These are phyloP conservation scores for Didymella arachidicola DNA, from an alignment of 2,329 filamentous ascomycete genomes.

Conservation along the genomic window DNA sequence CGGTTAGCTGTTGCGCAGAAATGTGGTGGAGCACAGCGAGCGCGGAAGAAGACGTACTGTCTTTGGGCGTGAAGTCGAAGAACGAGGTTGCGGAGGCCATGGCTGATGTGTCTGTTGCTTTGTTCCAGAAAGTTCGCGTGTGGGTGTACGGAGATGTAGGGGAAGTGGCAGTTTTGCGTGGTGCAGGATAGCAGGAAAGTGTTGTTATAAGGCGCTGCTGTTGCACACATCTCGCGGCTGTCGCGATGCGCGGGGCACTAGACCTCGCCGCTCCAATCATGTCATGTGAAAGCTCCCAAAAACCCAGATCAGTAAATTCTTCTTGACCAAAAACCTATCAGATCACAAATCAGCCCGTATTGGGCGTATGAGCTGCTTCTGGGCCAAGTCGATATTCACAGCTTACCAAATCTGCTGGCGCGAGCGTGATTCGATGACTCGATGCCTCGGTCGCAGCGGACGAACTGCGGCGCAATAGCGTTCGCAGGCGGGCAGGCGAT, in stretches of 20 bases:
- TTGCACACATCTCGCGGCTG: conserved; percentile 1
- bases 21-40: neutral
- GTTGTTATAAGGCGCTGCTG: conserved; percentile 15
- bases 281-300: conserved; percentile 16
- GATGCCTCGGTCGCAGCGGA: conserved; percentile 13
- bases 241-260: conserved; percentile 21
- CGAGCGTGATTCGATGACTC: conserved; percentile 13
- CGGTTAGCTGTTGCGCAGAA: neutral
- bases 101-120: conserved; percentile 34
- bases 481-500: conserved; percentile 6
- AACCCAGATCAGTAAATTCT: too few species aligned
- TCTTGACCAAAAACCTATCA: neutral
- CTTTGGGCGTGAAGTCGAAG: conserved; percentile 84
- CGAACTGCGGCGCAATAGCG: conserved; percentile 12
- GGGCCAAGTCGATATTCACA: conserved; percentile 12
- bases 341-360: neutral
- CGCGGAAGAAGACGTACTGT: conserved; percentile 66
- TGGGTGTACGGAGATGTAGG: neutral
- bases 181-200: neutral
- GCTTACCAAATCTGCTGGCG: conserved; percentile 15
- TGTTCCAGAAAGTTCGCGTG: conserved; percentile 6
- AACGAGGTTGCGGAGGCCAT: conserved; percentile 77
- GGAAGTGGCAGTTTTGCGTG: neutral
- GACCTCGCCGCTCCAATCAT: conserved; percentile 18
- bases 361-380: conserved; percentile 11